Evolutionary conservation across 805 yeast species (phyloP).

Genomic region (Pichia deserticola): DNA sequence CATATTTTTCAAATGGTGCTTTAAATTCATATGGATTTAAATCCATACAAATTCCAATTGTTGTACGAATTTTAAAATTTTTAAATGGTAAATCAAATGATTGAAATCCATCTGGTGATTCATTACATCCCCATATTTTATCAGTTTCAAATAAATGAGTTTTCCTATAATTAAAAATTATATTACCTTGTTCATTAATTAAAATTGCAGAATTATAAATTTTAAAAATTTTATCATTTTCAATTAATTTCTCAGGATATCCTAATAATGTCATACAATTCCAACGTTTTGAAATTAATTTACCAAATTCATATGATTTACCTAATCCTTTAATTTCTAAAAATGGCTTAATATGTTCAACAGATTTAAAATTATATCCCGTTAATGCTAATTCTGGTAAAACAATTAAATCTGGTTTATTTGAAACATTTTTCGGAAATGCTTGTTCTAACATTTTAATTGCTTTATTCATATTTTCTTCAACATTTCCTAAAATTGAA

Average conservation of each 20-base stretch:
- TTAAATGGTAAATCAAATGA: slow-evolving; percentile 38
- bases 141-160: slow-evolving; percentile 73
- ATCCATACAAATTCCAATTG: slow-evolving; percentile 92
- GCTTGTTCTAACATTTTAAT: slow-evolving; percentile 30
- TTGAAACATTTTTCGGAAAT: slow-evolving; percentile 7
- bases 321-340: slow-evolving; percentile 37
- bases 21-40: slow-evolving; percentile 77
- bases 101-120: slow-evolving; percentile 55
- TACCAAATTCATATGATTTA: slow-evolving; percentile 50
- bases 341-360: slow-evolving; percentile 46
- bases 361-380: slow-evolving; percentile 62
- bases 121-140: slow-evolving; percentile 70
- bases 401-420: slow-evolving; percentile 55
- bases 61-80: slow-evolving; percentile 31
- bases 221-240: slow-evolving; percentile 1
- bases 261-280: slow-evolving; percentile 71
- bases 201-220: slow-evolving; percentile 70
- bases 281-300: slow-evolving; percentile 38
- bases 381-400: slow-evolving; percentile 82
- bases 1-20: slow-evolving; percentile 71
- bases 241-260: slow-evolving; percentile 56
- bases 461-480: slow-evolving; percentile 45
- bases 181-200: slow-evolving; percentile 48
- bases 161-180: slow-evolving; percentile 65
- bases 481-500: slow-evolving; percentile 54